A percentile compares a stretch with the other conserved stretches of the same genome.
phyloP scores from a whole-genome alignment of 805 yeast species.

The Barnettozyma wickerhamii region DNA sequence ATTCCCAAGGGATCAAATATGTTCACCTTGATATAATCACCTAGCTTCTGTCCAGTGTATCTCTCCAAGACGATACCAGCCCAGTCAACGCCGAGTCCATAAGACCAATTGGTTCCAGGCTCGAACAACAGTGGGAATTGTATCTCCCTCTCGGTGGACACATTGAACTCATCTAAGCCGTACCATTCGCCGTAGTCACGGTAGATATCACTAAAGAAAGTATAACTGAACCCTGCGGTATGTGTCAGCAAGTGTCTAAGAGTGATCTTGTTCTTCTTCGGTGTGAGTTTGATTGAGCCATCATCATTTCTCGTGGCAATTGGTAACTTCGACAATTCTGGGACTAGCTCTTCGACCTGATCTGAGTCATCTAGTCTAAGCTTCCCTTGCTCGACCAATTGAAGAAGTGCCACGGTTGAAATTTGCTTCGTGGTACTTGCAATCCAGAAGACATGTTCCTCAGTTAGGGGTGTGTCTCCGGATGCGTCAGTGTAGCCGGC shows the following conservation, averaged over 20 bases:
- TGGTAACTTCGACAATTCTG: constrained; percentile 28
- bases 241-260: constrained; percentile 32
- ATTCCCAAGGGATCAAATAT: constrained; percentile 30
- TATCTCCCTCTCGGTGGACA: constrained; percentile 11
- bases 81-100: constrained; percentile 35
- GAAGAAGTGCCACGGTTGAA: constrained; percentile 28
- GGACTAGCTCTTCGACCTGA: constrained; percentile 27
- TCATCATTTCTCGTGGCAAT: constrained; percentile 23
- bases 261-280: constrained; percentile 29
- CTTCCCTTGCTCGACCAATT: constrained; percentile 30
- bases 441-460: constrained; percentile 27
- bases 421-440: constrained; percentile 32
- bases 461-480: constrained; percentile 11
- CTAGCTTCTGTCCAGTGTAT: constrained; percentile 26
- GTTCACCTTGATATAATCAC: constrained; percentile 26
- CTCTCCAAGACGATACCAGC: constrained; percentile 31
- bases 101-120: constrained; percentile 34
- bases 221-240: constrained; percentile 36
- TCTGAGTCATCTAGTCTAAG: constrained; percentile 29
- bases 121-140: constrained; percentile 29
- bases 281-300: constrained; percentile 20
- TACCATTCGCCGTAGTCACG: constrained; percentile 20
- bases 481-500: constrained; percentile 19
- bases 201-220: constrained; percentile 25
- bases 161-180: constrained; percentile 17